A percentile compares a stretch with the other conserved stretches of the same genome.
These are phyloP conservation scores for Emmonsiellopsis sp. DNA, from an alignment of 2,329 filamentous ascomycete genomes.

Conservation along the genomic window DNA sequence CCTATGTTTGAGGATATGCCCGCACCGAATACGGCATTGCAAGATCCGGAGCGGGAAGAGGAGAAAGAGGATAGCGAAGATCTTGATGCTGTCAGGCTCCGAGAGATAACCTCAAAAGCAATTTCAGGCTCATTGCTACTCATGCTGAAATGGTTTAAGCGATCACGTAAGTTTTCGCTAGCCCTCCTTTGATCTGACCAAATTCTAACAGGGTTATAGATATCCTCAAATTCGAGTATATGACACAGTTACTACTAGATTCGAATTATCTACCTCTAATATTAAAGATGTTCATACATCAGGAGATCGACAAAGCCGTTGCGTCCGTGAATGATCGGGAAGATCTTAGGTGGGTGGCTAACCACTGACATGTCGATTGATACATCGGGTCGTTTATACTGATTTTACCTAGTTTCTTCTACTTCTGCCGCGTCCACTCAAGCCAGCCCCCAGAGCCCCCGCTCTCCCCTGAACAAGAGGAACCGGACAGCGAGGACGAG, in stretches of 20 bases:
- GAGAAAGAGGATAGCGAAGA: conserved; percentile 47
- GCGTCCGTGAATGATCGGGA: conserved; percentile 75
- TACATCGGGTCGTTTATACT: not conserved
- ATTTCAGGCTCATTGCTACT: conserved; percentile 81
- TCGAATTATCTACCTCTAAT: conserved; percentile 91
- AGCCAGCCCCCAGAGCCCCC: conserved; percentile 42
- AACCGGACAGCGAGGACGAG: conserved; percentile 49
- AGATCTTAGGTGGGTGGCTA: conserved; percentile 58
- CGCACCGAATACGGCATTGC: not conserved
- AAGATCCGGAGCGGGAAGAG: not conserved
- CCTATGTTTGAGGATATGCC: not conserved
- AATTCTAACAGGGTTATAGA: conserved; percentile 43
- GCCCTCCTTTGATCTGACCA: not conserved
- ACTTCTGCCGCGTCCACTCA: conserved; percentile 70
- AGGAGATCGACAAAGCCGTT: conserved; percentile 84
- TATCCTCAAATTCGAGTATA: conserved; percentile 88
- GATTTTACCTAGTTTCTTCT: conserved; percentile 60
- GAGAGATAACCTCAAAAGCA: conserved; percentile 85
- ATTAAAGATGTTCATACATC: conserved; percentile 85
- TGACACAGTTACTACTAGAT: conserved; percentile 86
- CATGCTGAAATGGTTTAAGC: conserved; percentile 92
- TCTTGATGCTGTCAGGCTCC: conserved; percentile 66
- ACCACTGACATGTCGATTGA: not conserved
- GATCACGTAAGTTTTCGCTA: conserved; percentile 61
- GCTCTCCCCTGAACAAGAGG: conserved; percentile 25